phyloP scores from a whole-genome alignment of 768 basidiomycete genomes.

The Russula sp. region DNA sequence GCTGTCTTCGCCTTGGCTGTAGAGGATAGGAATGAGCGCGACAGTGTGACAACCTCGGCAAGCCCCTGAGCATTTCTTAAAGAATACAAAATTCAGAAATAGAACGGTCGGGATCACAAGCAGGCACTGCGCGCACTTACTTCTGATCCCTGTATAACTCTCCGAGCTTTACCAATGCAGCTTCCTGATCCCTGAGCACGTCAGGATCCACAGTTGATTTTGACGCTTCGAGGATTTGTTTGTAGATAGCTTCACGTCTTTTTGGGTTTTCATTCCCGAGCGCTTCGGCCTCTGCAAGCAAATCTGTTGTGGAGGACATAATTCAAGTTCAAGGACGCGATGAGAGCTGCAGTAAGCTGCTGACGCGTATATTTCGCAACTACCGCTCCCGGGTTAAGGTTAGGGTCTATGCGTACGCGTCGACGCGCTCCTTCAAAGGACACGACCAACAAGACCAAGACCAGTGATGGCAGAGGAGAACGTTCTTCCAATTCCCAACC shows the following conservation, averaged over 20 bases:
- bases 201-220: slow-evolving; percentile 44
- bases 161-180: slow-evolving; percentile 78
- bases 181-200: slow-evolving; percentile 72
- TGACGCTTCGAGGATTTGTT: slow-evolving; percentile 51
- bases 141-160: slow-evolving; percentile 81
- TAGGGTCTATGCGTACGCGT: slow-evolving; percentile 23
- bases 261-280: slow-evolving; percentile 42
- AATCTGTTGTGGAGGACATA: slow-evolving; percentile 34
- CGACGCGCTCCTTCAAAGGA: slow-evolving; percentile 2
- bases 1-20: slow-evolving; percentile 97
- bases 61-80: slow-evolving; percentile 77
- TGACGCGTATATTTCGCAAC: slow-evolving; percentile 17
- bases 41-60: slow-evolving; percentile 79
- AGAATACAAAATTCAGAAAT: background rate
- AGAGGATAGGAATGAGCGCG: slow-evolving; percentile 80
- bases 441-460: background rate
- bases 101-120: background rate
- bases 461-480: slow-evolving; percentile 74
- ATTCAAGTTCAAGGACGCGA: slow-evolving; percentile 9
- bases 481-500: slow-evolving; percentile 82
- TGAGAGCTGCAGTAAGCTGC: background rate
- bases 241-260: slow-evolving; percentile 70
- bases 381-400: slow-evolving; percentile 10
- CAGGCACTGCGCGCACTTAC: slow-evolving; percentile 39
- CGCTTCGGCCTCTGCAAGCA: slow-evolving; percentile 54